Conservation (phyloP, 768 basidiomycete genomes). For the Lepiota subincarnata region DNA sequence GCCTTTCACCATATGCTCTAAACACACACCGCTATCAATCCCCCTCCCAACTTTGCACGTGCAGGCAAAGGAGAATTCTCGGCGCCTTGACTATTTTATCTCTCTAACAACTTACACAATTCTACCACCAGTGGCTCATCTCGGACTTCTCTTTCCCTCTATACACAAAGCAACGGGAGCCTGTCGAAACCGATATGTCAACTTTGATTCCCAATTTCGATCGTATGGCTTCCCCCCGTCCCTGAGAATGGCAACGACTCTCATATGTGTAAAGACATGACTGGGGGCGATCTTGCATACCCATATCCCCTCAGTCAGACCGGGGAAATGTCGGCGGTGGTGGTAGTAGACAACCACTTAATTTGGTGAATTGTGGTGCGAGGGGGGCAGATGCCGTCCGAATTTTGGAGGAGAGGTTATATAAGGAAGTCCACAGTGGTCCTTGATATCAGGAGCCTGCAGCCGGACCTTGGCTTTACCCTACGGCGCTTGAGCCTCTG, state of each 20-base stretch:
- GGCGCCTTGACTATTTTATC: conserved; percentile 4
- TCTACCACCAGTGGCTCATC: neutral
- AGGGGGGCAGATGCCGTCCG: neutral
- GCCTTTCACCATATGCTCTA: neutral
- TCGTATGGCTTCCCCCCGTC: neutral
- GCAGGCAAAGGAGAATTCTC: conserved; percentile 8
- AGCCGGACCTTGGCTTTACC: conserved; percentile 2
- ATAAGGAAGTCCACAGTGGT: conserved; percentile 9
- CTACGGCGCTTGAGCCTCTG: neutral
- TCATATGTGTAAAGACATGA: neutral
- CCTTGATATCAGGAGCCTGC: neutral
- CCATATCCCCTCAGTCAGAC: neutral
- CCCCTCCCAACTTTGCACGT: neutral
- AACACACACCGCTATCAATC: neutral
- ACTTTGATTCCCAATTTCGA: conserved; percentile 1
- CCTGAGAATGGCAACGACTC: neutral
- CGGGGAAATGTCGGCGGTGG: conserved; percentile 10
- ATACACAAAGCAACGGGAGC: neutral
- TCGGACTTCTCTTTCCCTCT: neutral
- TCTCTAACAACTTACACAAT: neutral
- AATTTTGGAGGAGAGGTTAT: conserved; percentile 4
- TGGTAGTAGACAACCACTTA: neutral
- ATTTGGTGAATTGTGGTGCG: conserved; percentile 8
- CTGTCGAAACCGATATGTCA: conserved; percentile 4
- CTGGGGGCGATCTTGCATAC: neutral